Evolutionary conservation across 257 asterid genomes (phyloP).

Genomic region (Salvia rosmarinus): DNA sequence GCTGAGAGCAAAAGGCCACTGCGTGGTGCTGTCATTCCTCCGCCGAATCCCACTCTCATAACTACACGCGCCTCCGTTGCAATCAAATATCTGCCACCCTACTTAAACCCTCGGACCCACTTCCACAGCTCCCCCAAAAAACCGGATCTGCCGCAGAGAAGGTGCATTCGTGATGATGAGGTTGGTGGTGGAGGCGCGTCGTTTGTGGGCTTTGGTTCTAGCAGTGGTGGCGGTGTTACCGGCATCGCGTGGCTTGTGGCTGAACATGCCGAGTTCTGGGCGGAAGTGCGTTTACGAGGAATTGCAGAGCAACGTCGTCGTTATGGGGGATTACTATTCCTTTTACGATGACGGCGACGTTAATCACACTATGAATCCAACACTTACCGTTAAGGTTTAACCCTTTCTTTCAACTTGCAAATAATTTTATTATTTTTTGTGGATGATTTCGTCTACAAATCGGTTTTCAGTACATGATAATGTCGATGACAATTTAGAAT

Average conservation of each 20-base stretch:
- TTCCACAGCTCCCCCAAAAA: background rate
- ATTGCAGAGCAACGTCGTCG: slow-evolving; percentile 60
- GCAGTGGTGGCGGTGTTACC: slow-evolving; percentile 42
- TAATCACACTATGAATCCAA: slow-evolving; percentile 41
- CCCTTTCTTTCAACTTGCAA: background rate
- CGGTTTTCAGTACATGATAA: too few relatives aligned
- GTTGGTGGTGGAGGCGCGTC: slow-evolving; percentile 29
- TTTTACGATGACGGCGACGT: slow-evolving; percentile 44
- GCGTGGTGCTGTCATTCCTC: slow-evolving; percentile 37
- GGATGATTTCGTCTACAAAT: too few relatives aligned
- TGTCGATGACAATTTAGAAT: too few relatives aligned
- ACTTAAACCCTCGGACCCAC: slow-evolving; percentile 14
- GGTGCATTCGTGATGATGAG: slow-evolving; percentile 18
- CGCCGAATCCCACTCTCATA: slow-evolving; percentile 36
- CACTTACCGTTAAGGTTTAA: slow-evolving; percentile 66
- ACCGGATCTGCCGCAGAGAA: background rate
- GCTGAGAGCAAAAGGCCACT: background rate
- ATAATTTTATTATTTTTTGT: too few relatives aligned
- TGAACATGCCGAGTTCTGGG: slow-evolving; percentile 61
- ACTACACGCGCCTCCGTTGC: slow-evolving; percentile 34
- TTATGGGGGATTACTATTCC: slow-evolving; percentile 57
- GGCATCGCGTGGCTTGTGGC: slow-evolving; percentile 61
- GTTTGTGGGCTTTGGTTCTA: slow-evolving; percentile 33
- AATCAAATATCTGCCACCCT: background rate
- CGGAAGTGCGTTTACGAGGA: slow-evolving; percentile 78